These are phyloP conservation scores for Senna siamea DNA, from an alignment of 306 rosid genomes.

Conservation along the genomic window DNA sequence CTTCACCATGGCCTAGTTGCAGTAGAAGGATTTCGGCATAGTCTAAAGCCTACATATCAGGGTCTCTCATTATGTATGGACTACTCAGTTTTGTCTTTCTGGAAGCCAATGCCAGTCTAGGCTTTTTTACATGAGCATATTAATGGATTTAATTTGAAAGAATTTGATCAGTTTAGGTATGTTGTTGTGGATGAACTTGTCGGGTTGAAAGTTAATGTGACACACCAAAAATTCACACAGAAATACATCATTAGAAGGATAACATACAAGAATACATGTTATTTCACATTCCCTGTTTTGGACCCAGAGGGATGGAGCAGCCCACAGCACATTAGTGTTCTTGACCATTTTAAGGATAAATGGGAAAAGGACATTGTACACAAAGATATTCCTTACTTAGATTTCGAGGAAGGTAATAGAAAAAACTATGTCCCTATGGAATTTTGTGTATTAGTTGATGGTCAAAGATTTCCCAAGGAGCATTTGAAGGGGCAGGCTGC, in stretches of 20 bases:
- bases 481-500: constrained; percentile 45
- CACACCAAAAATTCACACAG: constrained; percentile 63
- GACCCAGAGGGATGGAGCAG: constrained; percentile 45
- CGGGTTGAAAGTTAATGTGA: constrained; percentile 67
- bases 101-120: constrained; percentile 49
- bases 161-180: constrained; percentile 46
- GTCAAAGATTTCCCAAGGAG: constrained; percentile 74
- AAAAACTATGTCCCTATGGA: constrained; percentile 73
- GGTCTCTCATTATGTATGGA: constrained; percentile 70
- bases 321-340: constrained; percentile 43
- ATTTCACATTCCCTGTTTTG: constrained; percentile 54
- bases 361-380: constrained; percentile 52
- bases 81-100: constrained; percentile 66
- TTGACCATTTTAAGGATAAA: constrained; percentile 60
- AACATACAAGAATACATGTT: constrained; percentile 44
- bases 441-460: constrained; percentile 70
- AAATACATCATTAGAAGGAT: constrained; percentile 53
- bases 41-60: constrained; percentile 62
- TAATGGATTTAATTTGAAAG: constrained; percentile 10
- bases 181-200: constrained; percentile 43
- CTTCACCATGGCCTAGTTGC: constrained; percentile 59
- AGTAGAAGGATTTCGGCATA: constrained; percentile 62
- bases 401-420: constrained; percentile 60
- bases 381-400: constrained; percentile 72
- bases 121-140: constrained; percentile 47